Evolutionary conservation across 257 asterid species (phyloP), one percentile per base, ranked within the genome.

Genomic region (Rubia yunnanensis): DNA sequence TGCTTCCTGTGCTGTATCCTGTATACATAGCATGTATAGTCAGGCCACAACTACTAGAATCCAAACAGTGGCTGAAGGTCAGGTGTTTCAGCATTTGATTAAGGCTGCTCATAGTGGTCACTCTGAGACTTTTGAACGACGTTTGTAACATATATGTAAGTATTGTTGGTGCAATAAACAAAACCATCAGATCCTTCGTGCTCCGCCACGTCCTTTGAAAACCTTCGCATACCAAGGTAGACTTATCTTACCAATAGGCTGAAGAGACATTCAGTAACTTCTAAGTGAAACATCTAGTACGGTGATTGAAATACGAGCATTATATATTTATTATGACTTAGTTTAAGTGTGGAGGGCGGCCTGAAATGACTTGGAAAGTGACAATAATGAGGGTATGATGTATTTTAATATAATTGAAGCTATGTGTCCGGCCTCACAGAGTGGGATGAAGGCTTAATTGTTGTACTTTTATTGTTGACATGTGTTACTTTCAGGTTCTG

Each of bases 401-500:
- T n/a, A n/a, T n/a, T n/a, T n/a, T n/a, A n/a, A n/a, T n/a, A n/a
- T n/a, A n/a, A n/a, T n/a, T n/a, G n/a, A n/a, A n/a, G n/a, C n/a
- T n/a, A n/a, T n/a, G n/a, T n/a, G n/a, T n/a, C n/a, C n/a, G n/a
- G n/a, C n/a, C n/a, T n/a, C n/a, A n/a, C n/a, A n/a, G n/a, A n/a
- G 41, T 36, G 41, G 41, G 10, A 0, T 36, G 10, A 39, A 41
- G 50, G 50, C n/a, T 4, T 44, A 44, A 20, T 44, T 44, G 8
- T 44, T 41, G 3, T 13, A 14, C 9, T 39, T 24, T 18, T 59
- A 15, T 34, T 55, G 48, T 56, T 65, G 52, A 56, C 60, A 13
- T 71, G 17, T 71, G 68, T 63, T 60, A 22, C 23, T 71, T 79
- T 62, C 91, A 94, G 99, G 96, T 94, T 59, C 99, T 94, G 54